Conservation (phyloP, 768 basidiomycete genomes). For the Suillus subaureus region DNA sequence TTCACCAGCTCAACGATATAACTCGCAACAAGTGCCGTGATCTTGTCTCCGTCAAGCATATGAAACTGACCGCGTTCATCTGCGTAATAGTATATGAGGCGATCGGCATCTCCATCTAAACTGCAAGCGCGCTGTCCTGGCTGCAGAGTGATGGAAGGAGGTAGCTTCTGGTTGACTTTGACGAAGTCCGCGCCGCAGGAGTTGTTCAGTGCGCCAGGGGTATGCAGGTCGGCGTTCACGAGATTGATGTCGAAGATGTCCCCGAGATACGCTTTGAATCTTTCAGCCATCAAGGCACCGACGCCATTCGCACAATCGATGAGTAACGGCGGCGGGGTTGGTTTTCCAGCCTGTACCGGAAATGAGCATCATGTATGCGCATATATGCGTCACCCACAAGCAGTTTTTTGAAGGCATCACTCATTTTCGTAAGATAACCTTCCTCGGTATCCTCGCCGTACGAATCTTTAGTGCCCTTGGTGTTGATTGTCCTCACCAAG, state of each 20-base stretch:
- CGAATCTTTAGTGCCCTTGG: constrained; percentile 72
- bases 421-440: constrained; percentile 84
- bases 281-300: constrained; percentile 71
- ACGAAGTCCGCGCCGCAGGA: constrained; percentile 95
- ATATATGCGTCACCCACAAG: constrained; percentile 57
- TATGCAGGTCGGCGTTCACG: constrained; percentile 67
- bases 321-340: constrained; percentile 58
- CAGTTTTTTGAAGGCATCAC: constrained; percentile 80
- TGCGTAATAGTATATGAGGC: constrained; percentile 93
- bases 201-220: constrained; percentile 77
- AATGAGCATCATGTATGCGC: constrained; percentile 5
- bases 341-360: constrained; percentile 55
- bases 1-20: constrained; percentile 92
- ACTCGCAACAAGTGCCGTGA: constrained; percentile 88
- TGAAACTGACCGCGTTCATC: constrained; percentile 79
- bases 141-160: constrained; percentile 71
- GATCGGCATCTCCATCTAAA: constrained; percentile 96
- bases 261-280: constrained; percentile 61
- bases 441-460: constrained; percentile 82
- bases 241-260: constrained; percentile 63
- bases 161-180: constrained; percentile 88
- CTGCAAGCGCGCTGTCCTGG: constrained; percentile 87
- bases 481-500: constrained; percentile 88
- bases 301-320: constrained; percentile 99
- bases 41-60: constrained; percentile 98